A percentile compares a stretch with the other conserved stretches of the same genome.
Conservation (phyloP, 768 basidiomycete species). For the Holtermanniella nyarrowii region DNA sequence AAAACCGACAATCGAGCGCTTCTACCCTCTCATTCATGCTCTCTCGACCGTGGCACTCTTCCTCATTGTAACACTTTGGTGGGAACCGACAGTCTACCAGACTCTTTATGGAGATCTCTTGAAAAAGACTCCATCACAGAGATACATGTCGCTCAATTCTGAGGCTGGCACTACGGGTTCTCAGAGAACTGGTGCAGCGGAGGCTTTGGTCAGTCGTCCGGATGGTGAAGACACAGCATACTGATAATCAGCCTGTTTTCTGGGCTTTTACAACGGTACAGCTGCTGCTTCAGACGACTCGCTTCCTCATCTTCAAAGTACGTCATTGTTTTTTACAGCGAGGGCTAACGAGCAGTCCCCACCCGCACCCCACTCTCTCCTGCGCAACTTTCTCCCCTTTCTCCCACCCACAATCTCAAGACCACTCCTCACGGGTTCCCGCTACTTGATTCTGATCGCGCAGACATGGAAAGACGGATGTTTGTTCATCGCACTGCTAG, state of each 20-base stretch:
- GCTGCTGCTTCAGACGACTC: constrained; percentile 38
- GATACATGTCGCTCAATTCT: not conserved
- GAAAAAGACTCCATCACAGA: not conserved
- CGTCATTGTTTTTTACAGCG: not conserved
- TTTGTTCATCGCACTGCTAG: constrained; percentile 18
- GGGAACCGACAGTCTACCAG: constrained; percentile 34
- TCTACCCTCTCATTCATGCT: constrained; percentile 35
- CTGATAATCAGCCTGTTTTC: constrained; percentile 35
- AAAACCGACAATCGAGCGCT: constrained; percentile 17
- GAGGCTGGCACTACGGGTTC: not conserved
- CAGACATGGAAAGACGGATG: constrained; percentile 39
- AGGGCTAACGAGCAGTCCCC: constrained; percentile 20
- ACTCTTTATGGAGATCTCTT: not conserved
- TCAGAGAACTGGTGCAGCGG: constrained; percentile 12
- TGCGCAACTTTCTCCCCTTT: constrained; percentile 37
- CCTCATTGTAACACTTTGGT: constrained; percentile 29
- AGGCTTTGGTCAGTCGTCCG: constrained; percentile 19
- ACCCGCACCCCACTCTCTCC: constrained; percentile 36
- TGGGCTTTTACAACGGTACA: constrained; percentile 41
- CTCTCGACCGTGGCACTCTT: constrained; percentile 24
- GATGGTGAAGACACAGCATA: not conserved
- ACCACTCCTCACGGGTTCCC: constrained; percentile 33
- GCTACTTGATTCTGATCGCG: constrained; percentile 30
- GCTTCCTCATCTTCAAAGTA: constrained; percentile 38
- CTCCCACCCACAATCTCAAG: constrained; percentile 34